A percentile compares a stretch with the other conserved stretches of the same genome.
Conservation (phyloP, 257 asterid species). For the Rauvolfia tetraphylla region DNA sequence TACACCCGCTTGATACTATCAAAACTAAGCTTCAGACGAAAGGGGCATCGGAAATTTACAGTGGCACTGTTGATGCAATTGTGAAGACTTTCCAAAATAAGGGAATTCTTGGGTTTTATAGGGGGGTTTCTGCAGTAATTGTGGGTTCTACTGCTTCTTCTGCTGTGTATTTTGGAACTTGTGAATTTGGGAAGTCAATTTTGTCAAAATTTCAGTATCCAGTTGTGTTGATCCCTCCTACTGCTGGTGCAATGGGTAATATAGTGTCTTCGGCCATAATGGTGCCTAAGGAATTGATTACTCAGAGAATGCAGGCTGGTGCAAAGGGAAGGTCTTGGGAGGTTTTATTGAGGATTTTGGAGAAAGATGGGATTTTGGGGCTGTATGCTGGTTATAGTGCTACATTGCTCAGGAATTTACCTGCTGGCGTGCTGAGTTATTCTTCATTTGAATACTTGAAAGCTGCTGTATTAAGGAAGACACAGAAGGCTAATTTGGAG, state of each 20-base stretch:
- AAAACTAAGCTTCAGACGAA: constrained; percentile 95
- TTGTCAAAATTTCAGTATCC: constrained; percentile 64
- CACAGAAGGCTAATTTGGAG: constrained; percentile 50
- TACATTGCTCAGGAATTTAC: constrained; percentile 84
- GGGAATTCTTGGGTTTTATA: constrained; percentile 81
- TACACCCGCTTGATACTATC: constrained; percentile 84
- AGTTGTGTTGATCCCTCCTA: constrained; percentile 77
- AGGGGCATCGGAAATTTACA: constrained; percentile 87
- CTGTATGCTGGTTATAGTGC: constrained; percentile 92
- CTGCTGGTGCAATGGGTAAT: constrained; percentile 99
- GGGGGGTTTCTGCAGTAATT: constrained; percentile 91
- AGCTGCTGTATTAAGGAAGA: constrained; percentile 67
- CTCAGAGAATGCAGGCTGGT: constrained; percentile 96
- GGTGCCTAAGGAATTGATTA: constrained; percentile 94
- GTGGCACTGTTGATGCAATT: constrained; percentile 75
- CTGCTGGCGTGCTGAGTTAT: constrained; percentile 94
- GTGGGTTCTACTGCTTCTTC: constrained; percentile 94
- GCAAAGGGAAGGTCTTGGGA: constrained; percentile 95
- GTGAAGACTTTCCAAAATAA: constrained; percentile 68
- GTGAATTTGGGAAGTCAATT: constrained; percentile 91
- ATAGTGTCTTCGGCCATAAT: constrained; percentile 86
- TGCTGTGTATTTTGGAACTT: constrained; percentile 95
- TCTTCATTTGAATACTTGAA: constrained; percentile 91
- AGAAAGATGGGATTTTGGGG: constrained; percentile 88
- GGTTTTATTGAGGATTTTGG: constrained; percentile 70